Conservation (phyloP, 2,329 filamentous ascomycete species). For the Pseudocercospora vitis region DNA sequence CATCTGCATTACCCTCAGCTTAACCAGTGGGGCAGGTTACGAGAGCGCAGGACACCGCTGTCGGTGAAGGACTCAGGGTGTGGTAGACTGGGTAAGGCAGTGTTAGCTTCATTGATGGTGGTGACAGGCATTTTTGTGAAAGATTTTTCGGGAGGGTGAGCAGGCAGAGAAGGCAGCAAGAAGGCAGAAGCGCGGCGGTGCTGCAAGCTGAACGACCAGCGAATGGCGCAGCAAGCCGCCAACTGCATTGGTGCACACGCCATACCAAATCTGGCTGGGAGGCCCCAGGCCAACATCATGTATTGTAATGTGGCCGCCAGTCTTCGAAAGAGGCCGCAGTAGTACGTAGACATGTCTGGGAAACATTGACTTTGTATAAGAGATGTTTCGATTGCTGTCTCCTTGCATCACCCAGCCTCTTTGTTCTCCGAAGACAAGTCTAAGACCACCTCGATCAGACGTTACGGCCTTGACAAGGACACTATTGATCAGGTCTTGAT, state of each 20-base stretch:
- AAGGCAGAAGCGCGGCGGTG: conserved; percentile 9
- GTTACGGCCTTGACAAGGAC: no score
- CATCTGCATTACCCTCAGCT: no score
- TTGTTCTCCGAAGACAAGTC: neutral
- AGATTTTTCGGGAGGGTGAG: neutral
- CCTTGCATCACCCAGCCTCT: neutral
- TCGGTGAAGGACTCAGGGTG: no score
- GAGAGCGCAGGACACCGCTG: no score
- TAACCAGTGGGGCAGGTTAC: no score
- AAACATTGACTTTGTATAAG: conserved; percentile 7
- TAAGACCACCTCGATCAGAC: neutral
- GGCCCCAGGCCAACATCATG: neutral
- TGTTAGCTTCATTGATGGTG: no score
- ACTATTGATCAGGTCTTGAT: neutral
- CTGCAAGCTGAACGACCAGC: neutral
- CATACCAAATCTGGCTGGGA: neutral
- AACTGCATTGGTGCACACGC: neutral
- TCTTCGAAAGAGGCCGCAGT: conserved; percentile 1
- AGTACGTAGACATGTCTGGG: neutral
- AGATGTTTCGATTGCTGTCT: neutral
- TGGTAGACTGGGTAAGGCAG: no score
- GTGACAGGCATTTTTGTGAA: no score
- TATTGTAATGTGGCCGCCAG: conserved; percentile 2
- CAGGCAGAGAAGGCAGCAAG: no score
- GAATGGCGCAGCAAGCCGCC: conserved; percentile 2